Evolutionary conservation across 306 rosid genomes (phyloP).

Genomic region (Begonia masoniana): DNA sequence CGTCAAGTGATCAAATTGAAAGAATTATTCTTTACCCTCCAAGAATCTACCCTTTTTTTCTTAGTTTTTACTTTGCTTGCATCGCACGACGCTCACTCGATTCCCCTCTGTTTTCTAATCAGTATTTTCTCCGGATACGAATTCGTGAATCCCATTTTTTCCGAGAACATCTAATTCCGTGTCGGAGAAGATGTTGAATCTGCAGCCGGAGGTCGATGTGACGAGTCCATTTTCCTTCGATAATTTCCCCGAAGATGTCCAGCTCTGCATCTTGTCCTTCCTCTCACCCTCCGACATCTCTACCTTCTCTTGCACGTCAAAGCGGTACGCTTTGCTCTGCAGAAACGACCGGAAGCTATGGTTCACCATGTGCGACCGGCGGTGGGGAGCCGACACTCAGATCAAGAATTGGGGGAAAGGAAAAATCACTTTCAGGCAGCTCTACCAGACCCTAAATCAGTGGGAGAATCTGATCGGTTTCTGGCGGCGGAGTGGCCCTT

Average conservation of each 20-base stretch:
- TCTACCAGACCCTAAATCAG: conserved; percentile 49
- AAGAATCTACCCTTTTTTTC: too few species aligned
- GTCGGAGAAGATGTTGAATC: conserved; percentile 22
- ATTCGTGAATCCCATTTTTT: conserved; percentile 1
- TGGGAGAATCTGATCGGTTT: conserved; percentile 80
- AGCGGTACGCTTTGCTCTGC: conserved; percentile 45
- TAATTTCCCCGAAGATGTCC: conserved; percentile 85
- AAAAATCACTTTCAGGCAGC: conserved; percentile 27
- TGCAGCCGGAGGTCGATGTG: conserved; percentile 8
- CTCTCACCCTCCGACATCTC: conserved; percentile 54
- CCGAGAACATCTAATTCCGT: neutral
- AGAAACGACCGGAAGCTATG: conserved; percentile 50
- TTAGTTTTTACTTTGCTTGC: too few species aligned
- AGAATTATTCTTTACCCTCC: too few species aligned
- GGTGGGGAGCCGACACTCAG: conserved; percentile 76
- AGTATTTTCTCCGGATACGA: neutral
- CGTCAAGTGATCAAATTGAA: too few species aligned
- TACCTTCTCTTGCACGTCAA: conserved; percentile 67
- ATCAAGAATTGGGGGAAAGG: conserved; percentile 62
- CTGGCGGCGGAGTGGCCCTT: conserved; percentile 75
- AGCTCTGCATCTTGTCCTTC: conserved; percentile 71
- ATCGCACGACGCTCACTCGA: too few species aligned
- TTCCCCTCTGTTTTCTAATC: too few species aligned
- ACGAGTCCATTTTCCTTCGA: conserved; percentile 29
- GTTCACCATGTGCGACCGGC: conserved; percentile 69